Evolutionary conservation across 495 filamentous ascomycete species (phyloP), one percentile per base, ranked within the genome.

Genomic region (Penicillium diatomitis): DNA sequence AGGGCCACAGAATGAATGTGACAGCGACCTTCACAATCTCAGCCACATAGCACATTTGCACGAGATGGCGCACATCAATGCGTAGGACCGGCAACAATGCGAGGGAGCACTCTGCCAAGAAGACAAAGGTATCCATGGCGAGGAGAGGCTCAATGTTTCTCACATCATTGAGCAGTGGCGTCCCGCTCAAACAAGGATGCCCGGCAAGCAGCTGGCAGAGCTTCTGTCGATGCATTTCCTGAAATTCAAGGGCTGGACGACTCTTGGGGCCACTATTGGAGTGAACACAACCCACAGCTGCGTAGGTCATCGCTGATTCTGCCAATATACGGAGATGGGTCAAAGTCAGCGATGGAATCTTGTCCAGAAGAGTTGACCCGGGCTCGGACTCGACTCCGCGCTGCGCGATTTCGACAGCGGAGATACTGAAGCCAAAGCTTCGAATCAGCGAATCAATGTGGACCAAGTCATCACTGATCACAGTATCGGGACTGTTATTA

Each of bases 281-380:
- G 32, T 79, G 74, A 30, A 88, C 67, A 9, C 80, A 81, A 3
- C 88, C 88, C 50, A 95, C 75, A 5, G 87, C 79, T 38, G 88
- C 80, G 62, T 90, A 96, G 2, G 90, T 88, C 10, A 84, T 78
- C 8, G 88, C 83, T 8, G 90, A 95, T 68, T 96, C 94, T 2
- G 88, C 83, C 44, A 95, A 70, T 20, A 99, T 83, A 47, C 90
- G 86, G n/a, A 98, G 73, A 61, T 96, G 89, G 0, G 88, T 90
- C 37, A 98, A 65, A 3, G 81, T 74, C 57, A 94, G 78, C 36
- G 87, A 78, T 1, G 91, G 82, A 30, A 97, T 86, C 56, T 83
- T 89, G 51, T 90, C 86, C n/a, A 97, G 60, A 32, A 96, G 68
- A 0, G 85, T 90, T 55, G 75, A 73, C 12, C 86, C 86, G 33